phyloP scores from a whole-genome alignment of 2,329 filamentous ascomycete species.

The Endocalyx cinctus region DNA sequence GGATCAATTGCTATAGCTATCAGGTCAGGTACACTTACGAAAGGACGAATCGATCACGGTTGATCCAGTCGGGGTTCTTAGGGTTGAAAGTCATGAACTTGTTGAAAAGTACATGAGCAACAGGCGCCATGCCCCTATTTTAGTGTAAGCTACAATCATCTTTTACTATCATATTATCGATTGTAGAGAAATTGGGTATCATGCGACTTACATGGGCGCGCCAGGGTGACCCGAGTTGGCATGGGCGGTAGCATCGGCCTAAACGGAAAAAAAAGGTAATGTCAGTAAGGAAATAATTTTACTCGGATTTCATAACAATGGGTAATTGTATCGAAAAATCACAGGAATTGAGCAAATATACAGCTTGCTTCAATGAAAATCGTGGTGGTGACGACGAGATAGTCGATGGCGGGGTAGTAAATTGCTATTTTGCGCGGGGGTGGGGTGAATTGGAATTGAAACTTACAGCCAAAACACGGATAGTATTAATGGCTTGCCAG shows the following conservation, averaged over 20 bases:
- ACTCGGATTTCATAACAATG: too few species aligned
- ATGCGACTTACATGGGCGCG: slow-evolving; percentile 75
- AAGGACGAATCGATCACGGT: slow-evolving; percentile 97
- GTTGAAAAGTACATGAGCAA: slow-evolving; percentile 96
- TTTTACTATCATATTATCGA: slow-evolving; percentile 3
- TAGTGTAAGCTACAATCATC: slow-evolving; percentile 9
- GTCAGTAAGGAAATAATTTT: too few species aligned
- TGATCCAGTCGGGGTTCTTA: slow-evolving; percentile 95
- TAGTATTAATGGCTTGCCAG: slow-evolving; percentile 94
- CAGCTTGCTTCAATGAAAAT: too few species aligned
- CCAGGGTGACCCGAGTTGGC: slow-evolving; percentile 98
- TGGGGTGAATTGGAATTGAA: slow-evolving; percentile 15
- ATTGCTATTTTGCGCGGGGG: too few species aligned
- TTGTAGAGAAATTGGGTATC: slow-evolving; percentile 1
- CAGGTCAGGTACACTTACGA: slow-evolving; percentile 65
- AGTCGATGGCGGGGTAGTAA: slow-evolving; percentile 30
- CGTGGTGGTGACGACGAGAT: slow-evolving; percentile 10
- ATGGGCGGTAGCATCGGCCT: slow-evolving; percentile 96
- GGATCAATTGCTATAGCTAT: slow-evolving; percentile 3
- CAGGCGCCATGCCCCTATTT: slow-evolving; percentile 75
- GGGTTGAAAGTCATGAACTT: slow-evolving; percentile 99
- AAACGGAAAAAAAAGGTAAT: slow-evolving; percentile 19
- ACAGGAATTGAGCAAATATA: slow-evolving; percentile 11
- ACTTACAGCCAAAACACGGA: slow-evolving; percentile 89
- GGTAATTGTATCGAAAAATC: slow-evolving; percentile 2